phyloP scores from a whole-genome alignment of 768 basidiomycete genomes.

The Tylopilus sp. region DNA sequence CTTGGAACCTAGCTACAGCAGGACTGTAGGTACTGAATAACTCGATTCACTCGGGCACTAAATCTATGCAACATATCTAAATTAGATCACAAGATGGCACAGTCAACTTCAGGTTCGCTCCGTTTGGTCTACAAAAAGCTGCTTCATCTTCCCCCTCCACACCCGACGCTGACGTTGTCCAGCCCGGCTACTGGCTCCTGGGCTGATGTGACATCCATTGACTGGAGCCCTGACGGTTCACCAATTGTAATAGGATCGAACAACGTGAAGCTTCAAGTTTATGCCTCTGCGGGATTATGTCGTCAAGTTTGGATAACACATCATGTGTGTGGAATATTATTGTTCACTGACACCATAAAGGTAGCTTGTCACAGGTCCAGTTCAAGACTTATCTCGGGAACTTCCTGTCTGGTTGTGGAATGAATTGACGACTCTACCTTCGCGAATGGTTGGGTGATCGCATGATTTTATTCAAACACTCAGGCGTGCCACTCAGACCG shows the following conservation, averaged over 20 bases:
- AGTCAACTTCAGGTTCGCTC: slow-evolving; percentile 70
- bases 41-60: too few species aligned
- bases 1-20: slow-evolving; percentile 66
- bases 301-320: slow-evolving; percentile 74
- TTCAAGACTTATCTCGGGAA: slow-evolving; percentile 32
- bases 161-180: slow-evolving; percentile 43
- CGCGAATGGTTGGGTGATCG: slow-evolving; percentile 70
- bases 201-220: slow-evolving; percentile 68
- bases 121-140: slow-evolving; percentile 32
- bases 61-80: too few species aligned
- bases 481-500: slow-evolving; percentile 45
- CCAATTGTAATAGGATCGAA: slow-evolving; percentile 76
- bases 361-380: slow-evolving; percentile 34
- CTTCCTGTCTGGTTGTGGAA: slow-evolving; percentile 77
- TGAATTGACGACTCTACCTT: slow-evolving; percentile 74
- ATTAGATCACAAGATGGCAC: slow-evolving; percentile 74
- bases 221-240: slow-evolving; percentile 74
- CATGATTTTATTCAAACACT: slow-evolving; percentile 61
- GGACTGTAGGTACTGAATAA: slow-evolving; percentile 76
- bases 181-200: slow-evolving; percentile 47
- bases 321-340: slow-evolving; percentile 81
- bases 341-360: slow-evolving; percentile 60
- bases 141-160: slow-evolving; percentile 16
- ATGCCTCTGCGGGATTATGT: slow-evolving; percentile 63
- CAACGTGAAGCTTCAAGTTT: slow-evolving; percentile 68